Base-by-base conservation (phyloP, 441 rosid genomes). In the Eruca vesicaria region DNA sequence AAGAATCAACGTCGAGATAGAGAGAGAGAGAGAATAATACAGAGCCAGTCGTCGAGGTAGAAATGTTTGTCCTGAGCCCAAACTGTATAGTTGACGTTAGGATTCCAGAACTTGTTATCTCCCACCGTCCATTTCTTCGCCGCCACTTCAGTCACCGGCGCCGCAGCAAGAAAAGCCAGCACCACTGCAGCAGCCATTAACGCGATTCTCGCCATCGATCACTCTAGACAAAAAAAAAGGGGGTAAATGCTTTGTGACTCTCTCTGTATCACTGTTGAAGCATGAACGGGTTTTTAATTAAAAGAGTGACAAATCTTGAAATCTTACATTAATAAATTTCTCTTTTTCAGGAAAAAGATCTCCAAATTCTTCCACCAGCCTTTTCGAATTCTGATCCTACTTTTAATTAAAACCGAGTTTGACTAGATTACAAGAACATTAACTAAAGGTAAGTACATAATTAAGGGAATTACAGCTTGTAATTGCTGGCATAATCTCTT, bases 1-100 rank as follows among this genome's bases (percentile, higher is more conserved):
- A 43, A 43, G 18, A 43, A 43, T 43, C 52, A 43, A 3, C n/a
- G n/a, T n/a, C n/a, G n/a, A n/a, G n/a, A n/a, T n/a, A 70, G 36
- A 69, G 50, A 36, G 70, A 63, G 69, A 65, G 38, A 77, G 52
- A 45, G 2, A 43, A 72, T 26, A 16, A 62, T 45, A 94, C 98
- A 92, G 69, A 94, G 98, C 97, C 98, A 92, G 71, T 94, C 97
- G 7, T 87, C 98, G 82, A 89, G 84, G 84, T 89, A 87, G 78
- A 92, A 94, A 60, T 92, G 92, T 75, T 84, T 89, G 78, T 53
- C 88, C 56, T 86, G 82, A 82, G 94, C 94, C 97, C 98, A 94
- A 43, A 83, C 31, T 36, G 93, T 90, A 80, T 86, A 92, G 81
- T 48, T 94, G 16, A 87, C 76, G 74, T 86, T 89, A 41, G 73